Conservation (phyloP, 371 early-diverging fungal genomes). For the Mucor velutinosus region DNA sequence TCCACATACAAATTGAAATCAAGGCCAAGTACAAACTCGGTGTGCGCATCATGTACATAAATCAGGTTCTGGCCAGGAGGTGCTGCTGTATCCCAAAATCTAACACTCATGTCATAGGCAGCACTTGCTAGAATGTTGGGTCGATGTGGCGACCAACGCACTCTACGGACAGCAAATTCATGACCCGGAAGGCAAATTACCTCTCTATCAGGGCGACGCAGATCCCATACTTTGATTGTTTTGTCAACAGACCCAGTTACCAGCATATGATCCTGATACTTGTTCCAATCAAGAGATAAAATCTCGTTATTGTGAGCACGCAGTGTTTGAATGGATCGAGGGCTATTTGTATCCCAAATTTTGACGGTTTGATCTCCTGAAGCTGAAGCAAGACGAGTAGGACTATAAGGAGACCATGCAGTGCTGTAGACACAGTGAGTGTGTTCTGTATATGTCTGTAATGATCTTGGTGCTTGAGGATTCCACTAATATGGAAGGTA, state of each 20-base stretch:
- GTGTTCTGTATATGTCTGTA: constrained; percentile 86
- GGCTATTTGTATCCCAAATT: constrained; percentile 85
- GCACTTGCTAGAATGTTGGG: constrained; percentile 79
- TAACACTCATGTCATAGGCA: constrained; percentile 93
- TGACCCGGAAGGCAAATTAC: constrained; percentile 77
- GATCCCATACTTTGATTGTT: constrained; percentile 89
- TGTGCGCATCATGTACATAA: constrained; percentile 78
- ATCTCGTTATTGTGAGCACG: constrained; percentile 89
- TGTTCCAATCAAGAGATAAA: constrained; percentile 94
- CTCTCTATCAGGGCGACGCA: constrained; percentile 74
- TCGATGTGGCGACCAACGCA: constrained; percentile 89
- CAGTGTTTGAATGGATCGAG: constrained; percentile 71
- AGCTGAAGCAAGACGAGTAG: constrained; percentile 81
- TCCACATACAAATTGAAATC: constrained; percentile 87
- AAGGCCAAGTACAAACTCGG: constrained; percentile 94
- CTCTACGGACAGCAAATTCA: constrained; percentile 88
- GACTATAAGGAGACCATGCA: constrained; percentile 82
- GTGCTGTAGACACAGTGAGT: constrained; percentile 88
- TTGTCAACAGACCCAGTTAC: constrained; percentile 90
- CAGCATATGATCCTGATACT: constrained; percentile 79
- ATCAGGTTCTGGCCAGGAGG: constrained; percentile 56
- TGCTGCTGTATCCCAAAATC: constrained; percentile 86
- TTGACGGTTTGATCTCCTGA: constrained; percentile 90
- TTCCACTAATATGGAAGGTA: constrained; percentile 70
- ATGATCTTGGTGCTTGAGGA: constrained; percentile 77